Conservation (phyloP, 2,329 filamentous ascomycete species). For the Hortaea werneckii region DNA sequence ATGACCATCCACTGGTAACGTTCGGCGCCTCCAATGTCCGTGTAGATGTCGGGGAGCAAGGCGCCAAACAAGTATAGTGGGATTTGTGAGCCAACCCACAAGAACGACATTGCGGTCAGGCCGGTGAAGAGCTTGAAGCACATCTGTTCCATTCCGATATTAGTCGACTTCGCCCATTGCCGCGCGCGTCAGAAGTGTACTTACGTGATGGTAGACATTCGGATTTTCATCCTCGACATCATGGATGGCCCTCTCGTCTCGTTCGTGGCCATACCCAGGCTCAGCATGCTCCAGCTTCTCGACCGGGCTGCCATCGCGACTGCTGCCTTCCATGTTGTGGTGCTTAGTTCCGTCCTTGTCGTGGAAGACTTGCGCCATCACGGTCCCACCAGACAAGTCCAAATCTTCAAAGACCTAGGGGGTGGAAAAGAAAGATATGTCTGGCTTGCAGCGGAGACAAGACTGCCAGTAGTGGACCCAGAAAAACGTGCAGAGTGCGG, state of each 20-base stretch:
- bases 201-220: conserved; percentile 11
- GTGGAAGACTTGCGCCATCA: too few species aligned
- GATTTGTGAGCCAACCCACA: conserved; percentile 53
- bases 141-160: conserved; percentile 26
- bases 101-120: conserved; percentile 47
- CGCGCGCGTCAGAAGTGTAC: not conserved
- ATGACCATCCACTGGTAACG: conserved; percentile 38
- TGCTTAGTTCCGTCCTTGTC: not conserved
- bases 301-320: not conserved
- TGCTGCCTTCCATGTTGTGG: not conserved
- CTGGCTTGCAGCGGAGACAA: too few species aligned
- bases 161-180: not conserved
- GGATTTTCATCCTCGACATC: conserved; percentile 9
- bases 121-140: conserved; percentile 39
- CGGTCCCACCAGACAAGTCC: too few species aligned
- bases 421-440: too few species aligned
- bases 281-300: conserved; percentile 3
- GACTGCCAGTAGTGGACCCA: too few species aligned
- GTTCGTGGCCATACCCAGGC: conserved; percentile 9
- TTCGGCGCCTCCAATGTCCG: conserved; percentile 46
- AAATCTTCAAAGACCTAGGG: too few species aligned
- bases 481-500: too few species aligned
- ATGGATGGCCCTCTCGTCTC: not conserved
- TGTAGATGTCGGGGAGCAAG: conserved; percentile 43
- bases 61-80: conserved; percentile 40